Conservation (phyloP, 352 stramenopile genomes). For the Pythium rishiriense region DNA sequence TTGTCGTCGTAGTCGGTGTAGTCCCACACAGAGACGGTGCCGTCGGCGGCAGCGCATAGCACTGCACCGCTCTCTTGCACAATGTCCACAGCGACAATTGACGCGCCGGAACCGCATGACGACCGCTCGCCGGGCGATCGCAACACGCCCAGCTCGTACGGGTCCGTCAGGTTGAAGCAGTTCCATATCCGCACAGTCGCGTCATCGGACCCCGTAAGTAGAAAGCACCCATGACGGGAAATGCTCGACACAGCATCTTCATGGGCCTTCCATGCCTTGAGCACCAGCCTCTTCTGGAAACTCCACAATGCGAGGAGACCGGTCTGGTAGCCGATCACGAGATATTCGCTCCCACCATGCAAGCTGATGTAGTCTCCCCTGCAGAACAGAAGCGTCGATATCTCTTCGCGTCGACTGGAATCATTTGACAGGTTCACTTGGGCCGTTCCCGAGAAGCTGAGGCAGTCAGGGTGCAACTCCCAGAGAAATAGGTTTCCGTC, state of each 20-base stretch:
- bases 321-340: constrained; percentile 52
- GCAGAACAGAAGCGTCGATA: constrained; percentile 56
- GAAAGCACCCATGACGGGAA: constrained; percentile 61
- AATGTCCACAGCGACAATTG: constrained; percentile 59
- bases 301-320: constrained; percentile 64
- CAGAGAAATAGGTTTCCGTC: constrained; percentile 54
- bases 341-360: constrained; percentile 46
- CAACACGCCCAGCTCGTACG: constrained; percentile 62
- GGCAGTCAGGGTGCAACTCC: constrained; percentile 47
- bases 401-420: constrained; percentile 39
- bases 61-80: constrained; percentile 38
- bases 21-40: constrained; percentile 62
- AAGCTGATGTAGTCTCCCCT: constrained; percentile 43
- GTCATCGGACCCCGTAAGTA: constrained; percentile 81
- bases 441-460: constrained; percentile 24
- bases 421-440: constrained; percentile 22
- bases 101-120: constrained; percentile 39
- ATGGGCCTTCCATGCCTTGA: constrained; percentile 57
- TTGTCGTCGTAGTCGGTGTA: constrained; percentile 45
- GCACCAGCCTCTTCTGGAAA: constrained; percentile 42
- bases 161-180: constrained; percentile 36
- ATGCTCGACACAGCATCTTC: constrained; percentile 51
- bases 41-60: constrained; percentile 50
- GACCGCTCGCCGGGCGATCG: constrained; percentile 34
- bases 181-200: constrained; percentile 70